Percentiles rank a stretch among this genome's conserved stretches.
phyloP scores from a whole-genome alignment of 108 stramenopile genomes.

The Mediolabrus comicus region DNA sequence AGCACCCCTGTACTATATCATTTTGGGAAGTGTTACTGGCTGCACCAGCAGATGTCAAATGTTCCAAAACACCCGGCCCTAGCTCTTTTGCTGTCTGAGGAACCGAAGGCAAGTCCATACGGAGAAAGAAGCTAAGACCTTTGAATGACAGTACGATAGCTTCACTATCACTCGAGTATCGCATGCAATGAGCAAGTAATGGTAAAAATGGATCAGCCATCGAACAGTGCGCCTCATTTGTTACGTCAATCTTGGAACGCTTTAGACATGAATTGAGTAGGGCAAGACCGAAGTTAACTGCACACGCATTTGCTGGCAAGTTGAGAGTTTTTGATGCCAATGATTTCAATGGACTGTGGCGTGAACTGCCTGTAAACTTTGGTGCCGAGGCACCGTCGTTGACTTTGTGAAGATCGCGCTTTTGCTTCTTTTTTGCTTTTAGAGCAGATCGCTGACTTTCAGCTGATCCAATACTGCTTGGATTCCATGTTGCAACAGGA shows the following conservation, averaged over 20 bases:
- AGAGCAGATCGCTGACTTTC: slow-evolving; percentile 52
- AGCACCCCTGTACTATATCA: slow-evolving; percentile 88
- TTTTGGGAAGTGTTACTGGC: slow-evolving; percentile 59
- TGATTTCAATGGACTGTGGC: slow-evolving; percentile 46
- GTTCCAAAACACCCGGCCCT: slow-evolving; percentile 65
- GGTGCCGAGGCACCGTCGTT: slow-evolving; percentile 83
- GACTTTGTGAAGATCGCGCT: slow-evolving; percentile 50
- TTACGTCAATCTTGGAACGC: slow-evolving; percentile 50
- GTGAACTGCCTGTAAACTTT: slow-evolving; percentile 76
- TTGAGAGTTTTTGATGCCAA: slow-evolving; percentile 49
- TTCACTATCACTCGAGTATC: slow-evolving; percentile 65
- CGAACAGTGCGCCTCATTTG: slow-evolving; percentile 37
- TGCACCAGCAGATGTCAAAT: slow-evolving; percentile 62
- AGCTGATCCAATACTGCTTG: slow-evolving; percentile 52
- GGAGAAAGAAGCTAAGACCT: slow-evolving; percentile 75
- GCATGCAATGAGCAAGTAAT: slow-evolving; percentile 76
- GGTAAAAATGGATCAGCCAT: slow-evolving; percentile 88
- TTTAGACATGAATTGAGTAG: slow-evolving; percentile 82
- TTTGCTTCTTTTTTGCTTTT: slow-evolving; percentile 48
- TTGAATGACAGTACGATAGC: slow-evolving; percentile 80
- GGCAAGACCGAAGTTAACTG: slow-evolving; percentile 83
- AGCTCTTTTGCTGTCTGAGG: slow-evolving; percentile 59
- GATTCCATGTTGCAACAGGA: slow-evolving; percentile 73
- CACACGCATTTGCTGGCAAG: slow-evolving; percentile 69
- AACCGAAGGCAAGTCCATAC: slow-evolving; percentile 79